A percentile compares a stretch with the other conserved stretches of the same genome.
Conservation (phyloP, 2,329 filamentous ascomycete genomes). For the Curvularia verruculosa region DNA sequence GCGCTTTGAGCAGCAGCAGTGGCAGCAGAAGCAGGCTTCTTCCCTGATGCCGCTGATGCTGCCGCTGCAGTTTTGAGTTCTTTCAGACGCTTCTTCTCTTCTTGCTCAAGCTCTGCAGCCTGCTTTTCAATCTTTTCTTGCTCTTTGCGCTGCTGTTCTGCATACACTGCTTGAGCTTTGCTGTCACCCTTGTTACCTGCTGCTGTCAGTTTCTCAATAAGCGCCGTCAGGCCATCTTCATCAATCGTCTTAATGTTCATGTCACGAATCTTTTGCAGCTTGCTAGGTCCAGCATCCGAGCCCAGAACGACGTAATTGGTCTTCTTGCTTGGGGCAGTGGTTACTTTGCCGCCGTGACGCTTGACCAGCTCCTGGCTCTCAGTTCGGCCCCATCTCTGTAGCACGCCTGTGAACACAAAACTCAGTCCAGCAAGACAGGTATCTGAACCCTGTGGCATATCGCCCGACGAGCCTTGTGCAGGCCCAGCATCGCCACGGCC, state of each 20-base stretch:
- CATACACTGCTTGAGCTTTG: constrained; percentile 83
- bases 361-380: constrained; percentile 88
- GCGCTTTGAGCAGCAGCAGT: constrained; percentile 31
- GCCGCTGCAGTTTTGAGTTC: constrained; percentile 51
- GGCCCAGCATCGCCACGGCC: constrained; percentile 68
- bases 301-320: constrained; percentile 94
- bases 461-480: constrained; percentile 63
- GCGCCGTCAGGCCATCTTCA: constrained; percentile 86
- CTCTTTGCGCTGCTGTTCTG: constrained; percentile 83
- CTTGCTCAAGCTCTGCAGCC: constrained; percentile 82
- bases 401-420: constrained; percentile 93
- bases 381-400: constrained; percentile 80
- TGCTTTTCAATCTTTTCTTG: constrained; percentile 81
- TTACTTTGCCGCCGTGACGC: constrained; percentile 91
- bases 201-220: constrained; percentile 81
- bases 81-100: constrained; percentile 78
- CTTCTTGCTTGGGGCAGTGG: constrained; percentile 82
- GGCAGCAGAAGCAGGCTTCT: constrained; percentile 43
- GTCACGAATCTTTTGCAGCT: constrained; percentile 82
- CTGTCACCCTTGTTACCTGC: constrained; percentile 76
- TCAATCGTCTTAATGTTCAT: constrained; percentile 88
- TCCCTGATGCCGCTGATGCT: constrained; percentile 39
- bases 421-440: constrained; percentile 88
- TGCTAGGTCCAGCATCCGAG: constrained; percentile 88
- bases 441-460: constrained; percentile 81